These are phyloP conservation scores for Kluyveromyces siamensis DNA, from an alignment of 805 yeast genomes.

Conservation along the genomic window DNA sequence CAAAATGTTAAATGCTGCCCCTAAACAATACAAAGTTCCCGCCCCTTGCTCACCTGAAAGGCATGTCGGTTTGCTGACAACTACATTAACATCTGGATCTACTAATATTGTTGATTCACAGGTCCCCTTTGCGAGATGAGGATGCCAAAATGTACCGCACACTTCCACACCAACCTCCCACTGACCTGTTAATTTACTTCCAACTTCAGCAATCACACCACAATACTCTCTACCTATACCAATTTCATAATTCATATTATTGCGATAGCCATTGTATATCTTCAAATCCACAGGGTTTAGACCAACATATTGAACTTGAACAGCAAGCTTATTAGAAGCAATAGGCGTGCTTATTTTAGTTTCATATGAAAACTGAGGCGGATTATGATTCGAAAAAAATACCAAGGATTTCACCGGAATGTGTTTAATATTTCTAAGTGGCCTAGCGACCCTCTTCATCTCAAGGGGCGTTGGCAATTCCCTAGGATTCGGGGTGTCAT, in stretches of 20 bases:
- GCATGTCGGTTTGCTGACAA: constrained; percentile 38
- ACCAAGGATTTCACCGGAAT: constrained; percentile 41
- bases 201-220: constrained; percentile 51
- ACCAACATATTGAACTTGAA: constrained; percentile 50
- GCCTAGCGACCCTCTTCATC: constrained; percentile 35
- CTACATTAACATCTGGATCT: constrained; percentile 42
- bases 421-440: constrained; percentile 41
- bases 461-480: constrained; percentile 14
- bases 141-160: constrained; percentile 50
- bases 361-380: constrained; percentile 41
- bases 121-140: constrained; percentile 44
- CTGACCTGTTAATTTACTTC: constrained; percentile 31
- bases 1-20: constrained; percentile 49
- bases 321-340: constrained; percentile 38
- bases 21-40: constrained; percentile 52
- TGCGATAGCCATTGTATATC: constrained; percentile 45
- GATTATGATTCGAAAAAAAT: constrained; percentile 32
- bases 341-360: constrained; percentile 44
- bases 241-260: constrained; percentile 43
- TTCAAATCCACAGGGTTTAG: constrained; percentile 60
- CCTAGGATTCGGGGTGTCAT: constrained; percentile 18
- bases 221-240: constrained; percentile 68
- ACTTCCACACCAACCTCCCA: constrained; percentile 56
- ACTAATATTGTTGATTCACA: constrained; percentile 48
- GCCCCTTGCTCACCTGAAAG: constrained; percentile 49